Conservation (phyloP, 1,284 basidiomycete genomes). For the Xanthoconium separans region DNA sequence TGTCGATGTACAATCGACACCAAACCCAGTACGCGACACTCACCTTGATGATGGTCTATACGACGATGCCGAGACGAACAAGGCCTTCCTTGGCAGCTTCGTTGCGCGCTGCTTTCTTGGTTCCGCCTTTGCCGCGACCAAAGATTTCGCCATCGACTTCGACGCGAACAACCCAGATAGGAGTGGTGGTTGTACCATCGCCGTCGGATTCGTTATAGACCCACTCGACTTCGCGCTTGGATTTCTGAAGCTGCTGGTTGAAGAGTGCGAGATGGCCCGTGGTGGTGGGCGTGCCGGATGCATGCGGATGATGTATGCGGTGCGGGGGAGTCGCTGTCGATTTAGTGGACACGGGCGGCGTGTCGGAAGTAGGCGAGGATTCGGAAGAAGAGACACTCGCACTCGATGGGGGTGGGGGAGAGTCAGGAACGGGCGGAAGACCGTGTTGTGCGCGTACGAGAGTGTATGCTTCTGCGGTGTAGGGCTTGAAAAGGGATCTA, state of each 20-base stretch:
- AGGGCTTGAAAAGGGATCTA: conserved; percentile 57
- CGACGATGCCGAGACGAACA: conserved; percentile 45
- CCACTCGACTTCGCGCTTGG: conserved; percentile 63
- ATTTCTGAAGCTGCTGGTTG: conserved; percentile 69
- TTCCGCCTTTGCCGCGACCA: conserved; percentile 62
- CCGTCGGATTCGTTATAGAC: conserved; percentile 50
- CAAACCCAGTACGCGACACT: neutral
- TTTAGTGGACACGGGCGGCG: neutral
- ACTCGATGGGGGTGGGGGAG: conserved; percentile 19
- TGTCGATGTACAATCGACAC: neutral
- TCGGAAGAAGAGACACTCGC: conserved; percentile 19
- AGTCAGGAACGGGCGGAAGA: conserved; percentile 37
- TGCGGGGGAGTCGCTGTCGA: neutral
- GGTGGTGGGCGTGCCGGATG: conserved; percentile 28
- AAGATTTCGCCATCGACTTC: conserved; percentile 56
- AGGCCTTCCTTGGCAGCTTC: conserved; percentile 64
- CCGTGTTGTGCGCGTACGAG: conserved; percentile 63
- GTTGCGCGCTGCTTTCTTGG: conserved; percentile 75
- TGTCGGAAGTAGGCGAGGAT: neutral
- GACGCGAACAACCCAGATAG: conserved; percentile 67
- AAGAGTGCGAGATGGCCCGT: conserved; percentile 71
- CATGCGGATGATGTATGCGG: conserved; percentile 15
- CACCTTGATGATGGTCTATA: conserved; percentile 18
- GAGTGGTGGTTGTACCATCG: conserved; percentile 55
- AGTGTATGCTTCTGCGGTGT: conserved; percentile 57